Percentiles rank a stretch among this genome's conserved stretches.
phyloP scores from a whole-genome alignment of 306 rosid species.

The Canavalia ensiformis region DNA sequence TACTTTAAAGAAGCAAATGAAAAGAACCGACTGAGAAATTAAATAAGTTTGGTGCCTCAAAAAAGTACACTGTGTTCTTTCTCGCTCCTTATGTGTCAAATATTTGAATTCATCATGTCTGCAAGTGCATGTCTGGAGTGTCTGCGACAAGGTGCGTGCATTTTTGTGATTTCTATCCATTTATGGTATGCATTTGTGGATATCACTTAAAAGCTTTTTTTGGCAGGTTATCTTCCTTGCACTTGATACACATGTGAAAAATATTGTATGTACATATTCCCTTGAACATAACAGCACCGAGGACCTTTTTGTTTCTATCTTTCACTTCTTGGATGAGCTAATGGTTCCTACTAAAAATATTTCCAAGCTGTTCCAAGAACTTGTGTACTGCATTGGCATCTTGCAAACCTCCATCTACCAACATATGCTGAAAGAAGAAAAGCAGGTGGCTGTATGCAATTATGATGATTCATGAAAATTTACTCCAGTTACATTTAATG shows the following conservation, averaged over 20 bases:
- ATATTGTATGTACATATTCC: slow-evolving; percentile 74
- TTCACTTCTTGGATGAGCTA: slow-evolving; percentile 65
- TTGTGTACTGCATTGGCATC: slow-evolving; percentile 71
- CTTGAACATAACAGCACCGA: slow-evolving; percentile 75
- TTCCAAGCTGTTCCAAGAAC: slow-evolving; percentile 73
- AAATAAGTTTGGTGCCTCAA: slow-evolving; percentile 2
- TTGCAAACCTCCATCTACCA: slow-evolving; percentile 66
- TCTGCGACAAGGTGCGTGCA: slow-evolving; percentile 12
- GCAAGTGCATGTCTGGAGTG: slow-evolving; percentile 12
- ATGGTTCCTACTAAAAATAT: slow-evolving; percentile 53
- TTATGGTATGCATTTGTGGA: slow-evolving; percentile 24
- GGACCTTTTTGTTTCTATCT: slow-evolving; percentile 68
- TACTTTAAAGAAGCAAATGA: not conserved
- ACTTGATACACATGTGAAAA: slow-evolving; percentile 72
- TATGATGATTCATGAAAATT: slow-evolving; percentile 14
- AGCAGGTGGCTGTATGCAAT: slow-evolving; percentile 67
- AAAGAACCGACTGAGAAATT: not conserved
- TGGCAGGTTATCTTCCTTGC: slow-evolving; percentile 85
- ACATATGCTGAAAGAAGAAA: slow-evolving; percentile 94
- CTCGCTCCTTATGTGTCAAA: not conserved
- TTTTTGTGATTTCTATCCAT: slow-evolving; percentile 20
- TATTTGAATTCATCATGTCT: slow-evolving; percentile 31
- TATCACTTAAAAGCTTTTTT: not conserved
- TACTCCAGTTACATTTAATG: slow-evolving; percentile 34
- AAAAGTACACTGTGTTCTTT: not conserved